A percentile compares a stretch with the other conserved stretches of the same genome.
These are phyloP conservation scores for Ustilago shanxiensis DNA, from an alignment of 1,284 basidiomycete species.

Conservation along the genomic window DNA sequence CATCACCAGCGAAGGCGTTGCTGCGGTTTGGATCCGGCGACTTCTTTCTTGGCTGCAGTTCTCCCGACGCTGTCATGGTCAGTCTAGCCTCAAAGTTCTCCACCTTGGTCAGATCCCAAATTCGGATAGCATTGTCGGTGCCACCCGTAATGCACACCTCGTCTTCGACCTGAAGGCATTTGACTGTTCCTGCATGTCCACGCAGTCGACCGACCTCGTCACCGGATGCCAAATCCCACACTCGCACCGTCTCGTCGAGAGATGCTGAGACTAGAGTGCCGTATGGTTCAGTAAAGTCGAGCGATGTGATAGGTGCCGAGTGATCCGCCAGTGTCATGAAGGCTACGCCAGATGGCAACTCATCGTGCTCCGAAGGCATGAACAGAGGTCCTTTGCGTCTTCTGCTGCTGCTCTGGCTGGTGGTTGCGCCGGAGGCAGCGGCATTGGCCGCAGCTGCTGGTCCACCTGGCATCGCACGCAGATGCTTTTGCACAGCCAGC, in stretches of 20 bases:
- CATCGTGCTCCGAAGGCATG: constrained; percentile 95
- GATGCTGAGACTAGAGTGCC: constrained; percentile 86
- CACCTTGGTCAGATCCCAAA: constrained; percentile 67
- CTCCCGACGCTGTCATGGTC: constrained; percentile 54
- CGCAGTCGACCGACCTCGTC: constrained; percentile 69
- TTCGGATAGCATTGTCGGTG: constrained; percentile 80
- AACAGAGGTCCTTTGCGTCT: constrained; percentile 78
- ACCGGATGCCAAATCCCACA: constrained; percentile 86
- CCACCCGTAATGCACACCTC: constrained; percentile 90
- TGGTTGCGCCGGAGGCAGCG: constrained; percentile 39
- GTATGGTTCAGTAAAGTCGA: constrained; percentile 97
- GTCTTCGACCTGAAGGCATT: constrained; percentile 93
- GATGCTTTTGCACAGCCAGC: constrained; percentile 62
- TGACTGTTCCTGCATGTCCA: constrained; percentile 74
- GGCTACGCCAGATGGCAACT: constrained; percentile 90
- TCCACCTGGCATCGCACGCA: constrained; percentile 67
- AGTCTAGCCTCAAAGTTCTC: constrained; percentile 63
- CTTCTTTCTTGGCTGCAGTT: constrained; percentile 33
- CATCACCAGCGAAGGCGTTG: constrained; percentile 24
- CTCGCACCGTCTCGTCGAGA: constrained; percentile 76
- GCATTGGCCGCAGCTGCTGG: constrained; percentile 55
- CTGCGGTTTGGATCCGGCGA: constrained; percentile 33
- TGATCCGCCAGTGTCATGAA: constrained; percentile 95
- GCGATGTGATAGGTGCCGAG: constrained; percentile 82
- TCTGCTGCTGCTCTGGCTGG: constrained; percentile 50